Evolutionary conservation across 1,284 basidiomycete genomes (phyloP).

Genomic region (Pseudozyma thailandica): DNA sequence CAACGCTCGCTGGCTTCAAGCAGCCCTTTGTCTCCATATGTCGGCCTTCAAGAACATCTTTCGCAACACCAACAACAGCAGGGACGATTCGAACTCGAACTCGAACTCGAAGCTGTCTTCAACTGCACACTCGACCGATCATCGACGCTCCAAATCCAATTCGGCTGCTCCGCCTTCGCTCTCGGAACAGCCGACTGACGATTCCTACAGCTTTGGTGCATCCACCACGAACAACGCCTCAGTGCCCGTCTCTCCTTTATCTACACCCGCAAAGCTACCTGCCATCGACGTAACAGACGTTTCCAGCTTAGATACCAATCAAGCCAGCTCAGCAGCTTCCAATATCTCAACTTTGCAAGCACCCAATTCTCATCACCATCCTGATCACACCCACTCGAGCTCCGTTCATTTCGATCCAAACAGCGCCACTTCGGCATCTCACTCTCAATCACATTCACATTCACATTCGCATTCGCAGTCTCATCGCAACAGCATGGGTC

Average conservation of each 20-base stretch:
- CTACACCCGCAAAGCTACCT: constrained; percentile 23
- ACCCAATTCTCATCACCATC: neutral
- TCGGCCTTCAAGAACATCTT: constrained; percentile 50
- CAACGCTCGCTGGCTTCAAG: no score
- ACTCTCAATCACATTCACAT: neutral
- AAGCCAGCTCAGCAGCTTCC: constrained; percentile 11
- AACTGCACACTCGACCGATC: neutral
- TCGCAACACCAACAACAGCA: constrained; percentile 35
- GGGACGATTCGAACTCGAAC: no score
- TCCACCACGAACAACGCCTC: constrained; percentile 21
- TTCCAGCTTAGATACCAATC: constrained; percentile 13
- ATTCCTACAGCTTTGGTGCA: constrained; percentile 5
- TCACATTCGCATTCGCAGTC: neutral
- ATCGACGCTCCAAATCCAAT: constrained; percentile 20
- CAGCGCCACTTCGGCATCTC: neutral
- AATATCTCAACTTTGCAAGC: constrained; percentile 15
- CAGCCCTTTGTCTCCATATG: constrained; percentile 29
- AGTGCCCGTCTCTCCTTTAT: constrained; percentile 33
- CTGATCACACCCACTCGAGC: neutral
- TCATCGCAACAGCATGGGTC: constrained; percentile 29
- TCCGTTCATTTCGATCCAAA: neutral
- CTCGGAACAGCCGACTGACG: constrained; percentile 7
- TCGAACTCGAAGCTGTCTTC: constrained; percentile 3
- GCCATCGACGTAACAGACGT: constrained; percentile 48
- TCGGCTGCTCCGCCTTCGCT: constrained; percentile 2